Evolutionary conservation across 345 rosid species (phyloP), one percentile per base, ranked within the genome.

Genomic region (Eucalyptus shirleyi): DNA sequence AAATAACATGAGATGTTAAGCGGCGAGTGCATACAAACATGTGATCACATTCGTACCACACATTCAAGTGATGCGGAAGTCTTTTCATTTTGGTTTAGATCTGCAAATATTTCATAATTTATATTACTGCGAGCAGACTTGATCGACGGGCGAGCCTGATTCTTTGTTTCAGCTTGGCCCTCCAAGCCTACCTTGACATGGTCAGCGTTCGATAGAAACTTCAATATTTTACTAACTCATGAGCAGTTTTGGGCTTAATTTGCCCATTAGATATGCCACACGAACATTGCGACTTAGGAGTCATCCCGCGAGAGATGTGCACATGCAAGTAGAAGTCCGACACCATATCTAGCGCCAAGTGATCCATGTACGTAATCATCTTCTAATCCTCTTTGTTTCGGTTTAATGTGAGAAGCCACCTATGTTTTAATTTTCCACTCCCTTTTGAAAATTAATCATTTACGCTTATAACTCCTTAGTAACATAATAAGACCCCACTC

Each of bases 21-120:
- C 10, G 3, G 72, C 2, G 2, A 62, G 34, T 1, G 72, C 34
- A 30, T 62, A 30, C 0, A 0, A 1, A 3, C 30, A 30, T 62
- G 18, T 62, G 9, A 62, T 62, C 69, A 3, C 3, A 3, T 62
- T 9, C 9, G 0, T 30, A 62, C 69, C 18, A 4, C 34, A 30
- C 2, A 30, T 15, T 62, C 9, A 1, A 62, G 18, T 7, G 72
- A 30, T 30, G 34, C 8, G 40, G 1, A 65, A n/a, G 11, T 15
- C 40, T 15, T 15, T 7, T n/a, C 4, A 17, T 14, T n/a, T 65
- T 65, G 21, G 32, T 65, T 65, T n/a, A 65, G 40, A 65, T 65
- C 6, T 0, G 9, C 10, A 65, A n/a, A 15, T 65, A n/a, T 65
- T 65, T 65, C 77, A 4, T 65, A n/a, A n/a, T 4, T n/a, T 65